Evolutionary conservation across 257 asterid species (phyloP), one percentile per base, ranked within the genome.

Genomic region (Plantago elongata): DNA sequence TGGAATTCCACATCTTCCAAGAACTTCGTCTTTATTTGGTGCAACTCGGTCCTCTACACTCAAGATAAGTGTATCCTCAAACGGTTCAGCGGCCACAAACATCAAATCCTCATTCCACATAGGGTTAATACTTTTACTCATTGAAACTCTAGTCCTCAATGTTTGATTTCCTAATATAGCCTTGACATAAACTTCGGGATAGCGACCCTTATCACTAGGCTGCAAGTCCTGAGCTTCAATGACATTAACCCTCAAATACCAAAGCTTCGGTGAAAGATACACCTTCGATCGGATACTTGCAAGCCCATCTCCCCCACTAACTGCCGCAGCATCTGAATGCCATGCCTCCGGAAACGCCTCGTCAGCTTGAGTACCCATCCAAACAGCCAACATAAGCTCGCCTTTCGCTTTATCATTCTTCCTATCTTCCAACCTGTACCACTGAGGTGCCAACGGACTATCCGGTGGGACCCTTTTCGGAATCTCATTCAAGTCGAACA

Each of bases 341-440:
- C 87, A 84, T 0, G 93, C 87, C 61, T 83, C 95, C 0, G 95
- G 86, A 68, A 86, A 86, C 0, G 88, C 89, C 73, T 86, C 89
- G 13, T 84, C 92, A 30, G 89, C 87, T 56, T 86, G 95, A 27
- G 85, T 81, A 29, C 95, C 95, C 92, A 82, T 84, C 95, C 95
- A 86, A 65, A 81, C 89, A 34, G 95, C 95, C 70, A 86, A 61
- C 95, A 82, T 84, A 14, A 87, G 67, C 76, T 87, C 93, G 1
- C 93, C 95, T 44, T 51, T 76, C 0, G 81, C 79, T 78, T 78
- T 83, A 10, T 83, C 81, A 22, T 68, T 75, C 74, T 71, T 73
- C 55, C 83, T 55, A 40, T 79, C 90, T 74, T 79, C 86, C 80
- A 87, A 62, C 58, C 85, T 64, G 46, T 84, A 86, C 95, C 95